phyloP scores from a whole-genome alignment of 2,329 filamentous ascomycete species.

The Decorospora gaudefroyi region DNA sequence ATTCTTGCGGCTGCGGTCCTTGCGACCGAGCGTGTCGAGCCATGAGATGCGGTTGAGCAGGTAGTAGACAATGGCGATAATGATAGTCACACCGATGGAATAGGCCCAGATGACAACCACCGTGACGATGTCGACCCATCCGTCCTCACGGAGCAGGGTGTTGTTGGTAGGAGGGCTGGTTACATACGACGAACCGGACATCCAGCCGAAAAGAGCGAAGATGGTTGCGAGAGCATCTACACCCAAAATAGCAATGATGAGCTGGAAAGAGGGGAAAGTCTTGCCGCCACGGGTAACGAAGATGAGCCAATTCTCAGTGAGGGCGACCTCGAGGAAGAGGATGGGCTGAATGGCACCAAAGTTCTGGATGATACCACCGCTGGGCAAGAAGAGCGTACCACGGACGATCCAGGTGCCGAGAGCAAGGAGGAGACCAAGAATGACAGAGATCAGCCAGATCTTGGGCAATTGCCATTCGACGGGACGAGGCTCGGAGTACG shows the following conservation, averaged over 20 bases:
- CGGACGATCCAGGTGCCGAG: slow-evolving; percentile 74
- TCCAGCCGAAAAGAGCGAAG: slow-evolving; percentile 76
- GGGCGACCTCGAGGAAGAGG: slow-evolving; percentile 58
- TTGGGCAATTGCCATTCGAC: slow-evolving; percentile 82
- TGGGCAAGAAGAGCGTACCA: slow-evolving; percentile 68
- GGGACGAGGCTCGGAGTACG: slow-evolving; percentile 72
- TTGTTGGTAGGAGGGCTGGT: slow-evolving; percentile 50
- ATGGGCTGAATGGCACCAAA: slow-evolving; percentile 76
- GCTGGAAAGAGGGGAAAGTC: slow-evolving; percentile 75
- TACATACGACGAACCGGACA: slow-evolving; percentile 58
- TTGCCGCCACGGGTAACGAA: slow-evolving; percentile 64
- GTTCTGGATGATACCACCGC: slow-evolving; percentile 75
- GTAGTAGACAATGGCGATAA: slow-evolving; percentile 69
- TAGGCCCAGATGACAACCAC: slow-evolving; percentile 68
- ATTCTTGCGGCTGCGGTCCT: slow-evolving; percentile 64
- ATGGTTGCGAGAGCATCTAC: slow-evolving; percentile 74
- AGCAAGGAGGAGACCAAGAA: slow-evolving; percentile 70
- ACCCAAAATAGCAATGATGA: slow-evolving; percentile 70
- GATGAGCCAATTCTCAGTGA: slow-evolving; percentile 61
- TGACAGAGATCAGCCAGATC: slow-evolving; percentile 76
- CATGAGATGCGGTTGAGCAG: slow-evolving; percentile 62
- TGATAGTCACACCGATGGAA: slow-evolving; percentile 67
- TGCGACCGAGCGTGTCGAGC: slow-evolving; percentile 66
- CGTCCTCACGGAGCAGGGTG: slow-evolving; percentile 52
- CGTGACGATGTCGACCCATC: slow-evolving; percentile 65